These are phyloP conservation scores for Oenanthe javanica DNA, from an alignment of 140 eudicot species.

Conservation along the genomic window DNA sequence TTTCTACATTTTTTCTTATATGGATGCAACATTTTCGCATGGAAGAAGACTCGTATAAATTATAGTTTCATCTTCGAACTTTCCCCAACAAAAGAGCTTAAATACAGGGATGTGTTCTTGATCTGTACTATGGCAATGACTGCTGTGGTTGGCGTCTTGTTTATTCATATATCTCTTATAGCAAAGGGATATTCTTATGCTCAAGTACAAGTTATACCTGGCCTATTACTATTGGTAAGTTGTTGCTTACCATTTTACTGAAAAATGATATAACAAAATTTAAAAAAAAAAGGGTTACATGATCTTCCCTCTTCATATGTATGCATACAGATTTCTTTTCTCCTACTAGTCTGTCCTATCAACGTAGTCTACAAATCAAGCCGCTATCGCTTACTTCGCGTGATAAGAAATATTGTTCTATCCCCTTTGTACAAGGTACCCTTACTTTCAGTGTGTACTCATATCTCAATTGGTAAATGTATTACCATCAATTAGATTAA, in stretches of 20 bases:
- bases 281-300: neutral
- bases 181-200: conserved; percentile 62
- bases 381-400: conserved; percentile 68
- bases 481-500: neutral
- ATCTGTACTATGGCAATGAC: conserved; percentile 78
- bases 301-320: neutral
- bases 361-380: conserved; percentile 66
- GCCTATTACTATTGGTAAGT: conserved; percentile 70
- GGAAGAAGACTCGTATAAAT: conserved; percentile 76
- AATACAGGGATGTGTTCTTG: conserved; percentile 86
- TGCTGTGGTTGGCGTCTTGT: conserved; percentile 63
- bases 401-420: conserved; percentile 60
- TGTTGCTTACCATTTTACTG: neutral
- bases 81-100: conserved; percentile 58
- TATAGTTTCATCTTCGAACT: conserved; percentile 88
- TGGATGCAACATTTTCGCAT: conserved; percentile 90
- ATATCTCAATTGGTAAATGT: neutral
- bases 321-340: conserved; percentile 39
- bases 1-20: conserved; percentile 79
- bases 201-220: conserved; percentile 78
- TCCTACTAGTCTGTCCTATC: conserved; percentile 73
- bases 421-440: conserved; percentile 79
- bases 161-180: conserved; percentile 62
- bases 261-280: neutral
- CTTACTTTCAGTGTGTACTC: neutral